Conservation (phyloP, 2,329 filamentous ascomycete species). For the Xylariaceae sp. region DNA sequence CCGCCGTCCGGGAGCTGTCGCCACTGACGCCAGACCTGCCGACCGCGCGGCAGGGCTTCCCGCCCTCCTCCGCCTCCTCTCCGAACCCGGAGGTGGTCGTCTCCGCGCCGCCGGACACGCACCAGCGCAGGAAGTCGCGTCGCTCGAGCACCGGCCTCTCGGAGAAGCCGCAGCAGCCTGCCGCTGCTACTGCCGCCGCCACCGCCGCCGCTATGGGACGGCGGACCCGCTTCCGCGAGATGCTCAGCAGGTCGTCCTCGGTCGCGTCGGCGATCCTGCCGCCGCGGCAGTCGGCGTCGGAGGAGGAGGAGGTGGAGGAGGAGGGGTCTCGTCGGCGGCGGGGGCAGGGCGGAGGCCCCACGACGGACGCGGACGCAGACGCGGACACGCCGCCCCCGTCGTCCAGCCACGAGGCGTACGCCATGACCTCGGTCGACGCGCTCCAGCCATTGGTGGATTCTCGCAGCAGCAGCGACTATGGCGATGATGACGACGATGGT, state of each 20-base stretch:
- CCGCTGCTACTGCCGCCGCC: neutral
- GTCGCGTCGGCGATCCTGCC: constrained; percentile 7
- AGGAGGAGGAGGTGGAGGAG: constrained; percentile 3
- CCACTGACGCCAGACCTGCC: neutral
- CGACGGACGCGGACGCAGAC: no score
- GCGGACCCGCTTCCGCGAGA: constrained; percentile 16
- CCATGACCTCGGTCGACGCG: no score
- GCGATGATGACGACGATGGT: no score
- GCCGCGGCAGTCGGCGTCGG: constrained; percentile 3
- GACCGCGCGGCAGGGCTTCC: neutral
- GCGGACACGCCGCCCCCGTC: no score
- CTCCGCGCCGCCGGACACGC: neutral
- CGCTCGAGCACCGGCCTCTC: neutral
- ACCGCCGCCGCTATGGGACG: constrained; percentile 2
- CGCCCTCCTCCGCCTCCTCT: neutral
- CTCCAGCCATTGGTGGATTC: no score
- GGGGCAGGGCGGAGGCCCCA: no score
- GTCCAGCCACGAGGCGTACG: no score
- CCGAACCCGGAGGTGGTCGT: constrained; percentile 3
- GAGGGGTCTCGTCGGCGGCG: no score
- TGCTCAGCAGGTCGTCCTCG: constrained; percentile 13
- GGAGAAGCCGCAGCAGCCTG: neutral
- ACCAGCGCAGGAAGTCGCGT: neutral
- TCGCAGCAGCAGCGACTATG: no score
- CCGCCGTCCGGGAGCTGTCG: neutral